Evolutionary conservation across 495 filamentous ascomycete genomes (phyloP).

Genomic region (Sporormia fimetaria): DNA sequence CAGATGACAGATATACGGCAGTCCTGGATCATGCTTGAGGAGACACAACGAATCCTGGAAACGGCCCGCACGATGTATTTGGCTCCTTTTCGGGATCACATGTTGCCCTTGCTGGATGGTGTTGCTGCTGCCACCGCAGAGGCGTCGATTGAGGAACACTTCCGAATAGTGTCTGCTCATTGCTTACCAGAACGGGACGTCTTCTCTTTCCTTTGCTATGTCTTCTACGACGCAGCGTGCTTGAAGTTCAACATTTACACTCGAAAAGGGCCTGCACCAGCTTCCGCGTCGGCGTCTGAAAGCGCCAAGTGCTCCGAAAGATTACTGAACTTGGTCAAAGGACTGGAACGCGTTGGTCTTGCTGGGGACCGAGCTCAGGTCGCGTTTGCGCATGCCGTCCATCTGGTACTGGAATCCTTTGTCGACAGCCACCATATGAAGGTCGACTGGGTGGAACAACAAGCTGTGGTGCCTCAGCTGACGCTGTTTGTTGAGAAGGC

Average conservation of each 20-base stretch:
- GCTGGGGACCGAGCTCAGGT: conserved; percentile 64
- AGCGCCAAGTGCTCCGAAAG: too few relatives aligned
- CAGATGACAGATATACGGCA: background rate
- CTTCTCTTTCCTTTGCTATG: conserved; percentile 25
- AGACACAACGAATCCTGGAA: conserved; percentile 18
- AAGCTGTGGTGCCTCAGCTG: conserved; percentile 50
- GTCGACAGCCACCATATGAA: conserved; percentile 27
- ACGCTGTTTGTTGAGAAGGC: conserved; percentile 35
- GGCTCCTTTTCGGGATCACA: conserved; percentile 19
- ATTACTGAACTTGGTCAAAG: conserved; percentile 12
- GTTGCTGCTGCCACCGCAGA: conserved; percentile 38
- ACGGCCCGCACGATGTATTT: conserved; percentile 16
- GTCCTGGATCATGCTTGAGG: conserved; percentile 13
- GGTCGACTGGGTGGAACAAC: conserved; percentile 31
- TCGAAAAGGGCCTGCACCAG: conserved; percentile 6
- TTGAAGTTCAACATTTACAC: conserved; percentile 17
- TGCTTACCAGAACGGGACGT: conserved; percentile 23
- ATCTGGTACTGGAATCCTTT: conserved; percentile 25
- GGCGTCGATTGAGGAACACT: too few relatives aligned
- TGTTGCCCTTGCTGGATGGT: conserved; percentile 27
- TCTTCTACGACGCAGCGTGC: conserved; percentile 24
- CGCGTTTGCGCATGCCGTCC: conserved; percentile 50
- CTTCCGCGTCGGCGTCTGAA: too few relatives aligned
- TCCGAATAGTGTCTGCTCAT: conserved; percentile 25
- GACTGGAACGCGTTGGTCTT: conserved; percentile 59